Evolutionary conservation across 192 early-diverging fungal species (phyloP).

Genomic region (Coemansia guatemalensis): DNA sequence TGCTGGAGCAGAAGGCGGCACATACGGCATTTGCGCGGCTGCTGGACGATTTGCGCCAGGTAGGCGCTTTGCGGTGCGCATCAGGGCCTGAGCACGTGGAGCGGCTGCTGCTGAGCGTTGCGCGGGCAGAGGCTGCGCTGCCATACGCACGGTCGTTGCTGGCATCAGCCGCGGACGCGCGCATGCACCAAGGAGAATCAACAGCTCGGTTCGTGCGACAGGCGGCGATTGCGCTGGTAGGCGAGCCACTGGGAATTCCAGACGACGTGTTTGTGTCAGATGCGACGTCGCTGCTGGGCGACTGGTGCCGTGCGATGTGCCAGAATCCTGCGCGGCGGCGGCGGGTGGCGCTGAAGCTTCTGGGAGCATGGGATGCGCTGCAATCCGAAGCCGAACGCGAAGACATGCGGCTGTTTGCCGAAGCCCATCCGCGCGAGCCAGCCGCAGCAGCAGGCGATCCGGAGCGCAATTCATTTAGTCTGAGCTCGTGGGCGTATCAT

Average conservation of each 20-base stretch:
- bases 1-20: conserved; percentile 11
- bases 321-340: conserved; percentile 44
- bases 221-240: conserved; percentile 19
- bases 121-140: conserved; percentile 12
- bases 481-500: conserved; percentile 53
- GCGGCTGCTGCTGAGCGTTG: conserved; percentile 17
- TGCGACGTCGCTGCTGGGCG: conserved; percentile 22
- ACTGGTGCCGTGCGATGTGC: conserved; percentile 41
- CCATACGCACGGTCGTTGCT: conserved; percentile 45
- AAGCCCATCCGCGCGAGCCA: conserved; percentile 2
- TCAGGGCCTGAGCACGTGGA: conserved; percentile 28
- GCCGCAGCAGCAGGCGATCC: conserved; percentile 11
- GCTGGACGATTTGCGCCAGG: conserved; percentile 11
- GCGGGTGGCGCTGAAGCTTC: conserved; percentile 30
- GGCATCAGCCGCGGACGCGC: conserved; percentile 12
- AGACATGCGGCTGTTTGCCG: conserved; percentile 23
- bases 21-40: conserved; percentile 14
- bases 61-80: conserved; percentile 9
- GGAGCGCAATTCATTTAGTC: conserved; percentile 27
- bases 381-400: conserved; percentile 46
- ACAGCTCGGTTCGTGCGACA: conserved; percentile 16
- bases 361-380: conserved; percentile 39
- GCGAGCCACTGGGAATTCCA: not conserved
- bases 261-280: conserved; percentile 17
- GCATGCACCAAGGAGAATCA: conserved; percentile 22